phyloP scores from a whole-genome alignment of 805 yeast species.

The Ogataea thermomethanolica region DNA sequence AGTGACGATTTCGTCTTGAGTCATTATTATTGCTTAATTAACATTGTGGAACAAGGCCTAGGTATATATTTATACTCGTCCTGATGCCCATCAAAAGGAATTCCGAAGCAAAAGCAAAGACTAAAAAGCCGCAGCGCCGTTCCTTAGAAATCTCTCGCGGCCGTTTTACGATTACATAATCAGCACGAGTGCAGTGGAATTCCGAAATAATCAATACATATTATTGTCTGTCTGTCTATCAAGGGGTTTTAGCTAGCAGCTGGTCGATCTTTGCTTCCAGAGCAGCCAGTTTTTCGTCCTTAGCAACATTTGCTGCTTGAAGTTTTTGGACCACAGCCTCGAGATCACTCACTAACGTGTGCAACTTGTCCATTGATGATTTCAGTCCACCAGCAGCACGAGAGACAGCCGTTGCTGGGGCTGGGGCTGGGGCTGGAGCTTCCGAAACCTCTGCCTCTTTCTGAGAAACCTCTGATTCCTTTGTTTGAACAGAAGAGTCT shows the following conservation, averaged over 20 bases:
- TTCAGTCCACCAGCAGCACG: constrained; percentile 60
- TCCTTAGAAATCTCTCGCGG: not conserved
- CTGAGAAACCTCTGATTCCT: no score
- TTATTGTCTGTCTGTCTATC: constrained; percentile 4
- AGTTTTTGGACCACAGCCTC: constrained; percentile 54
- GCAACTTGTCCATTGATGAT: constrained; percentile 66
- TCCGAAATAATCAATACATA: constrained; percentile 1
- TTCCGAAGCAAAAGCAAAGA: constrained; percentile 8
- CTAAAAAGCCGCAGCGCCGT: constrained; percentile 1
- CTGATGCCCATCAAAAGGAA: constrained; percentile 3
- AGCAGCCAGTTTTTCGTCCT: constrained; percentile 56
- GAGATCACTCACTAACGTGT: constrained; percentile 51
- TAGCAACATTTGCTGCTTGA: constrained; percentile 52
- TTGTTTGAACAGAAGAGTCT: no score
- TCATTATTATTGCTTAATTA: constrained; percentile 14
- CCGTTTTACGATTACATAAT: no score
- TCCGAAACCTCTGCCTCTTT: not conserved
- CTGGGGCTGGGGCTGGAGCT: constrained; percentile 15
- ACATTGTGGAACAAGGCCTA: not conserved
- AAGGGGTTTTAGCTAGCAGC: constrained; percentile 39
- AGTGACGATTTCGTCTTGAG: constrained; percentile 23
- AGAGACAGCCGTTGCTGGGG: constrained; percentile 22
- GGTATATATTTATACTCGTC: constrained; percentile 8
- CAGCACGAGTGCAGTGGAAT: not conserved
- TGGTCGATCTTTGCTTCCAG: constrained; percentile 62